Conservation (phyloP, 2,329 filamentous ascomycete species). For the Colletotrichum sublineola region DNA sequence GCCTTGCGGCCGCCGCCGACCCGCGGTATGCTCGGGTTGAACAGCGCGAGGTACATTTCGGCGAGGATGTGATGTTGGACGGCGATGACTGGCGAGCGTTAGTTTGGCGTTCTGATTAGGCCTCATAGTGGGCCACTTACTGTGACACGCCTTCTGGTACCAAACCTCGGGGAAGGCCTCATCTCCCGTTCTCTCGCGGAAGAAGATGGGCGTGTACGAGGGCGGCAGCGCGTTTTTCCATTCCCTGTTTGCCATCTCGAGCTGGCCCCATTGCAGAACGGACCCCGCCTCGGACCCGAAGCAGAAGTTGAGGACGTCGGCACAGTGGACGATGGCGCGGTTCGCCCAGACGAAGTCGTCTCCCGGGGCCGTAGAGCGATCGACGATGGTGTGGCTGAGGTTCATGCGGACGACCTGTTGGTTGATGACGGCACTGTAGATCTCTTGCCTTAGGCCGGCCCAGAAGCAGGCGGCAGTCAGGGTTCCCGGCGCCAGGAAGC, state of each 20-base stretch:
- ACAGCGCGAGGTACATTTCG: slow-evolving; percentile 67
- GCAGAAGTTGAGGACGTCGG: slow-evolving; percentile 74
- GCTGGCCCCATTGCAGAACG: slow-evolving; percentile 39
- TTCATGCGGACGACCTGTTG: slow-evolving; percentile 63
- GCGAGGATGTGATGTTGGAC: slow-evolving; percentile 72
- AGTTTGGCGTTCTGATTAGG: slow-evolving; percentile 46
- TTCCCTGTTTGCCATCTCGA: slow-evolving; percentile 42
- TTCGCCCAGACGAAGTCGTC: slow-evolving; percentile 72
- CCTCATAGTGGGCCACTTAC: slow-evolving; percentile 46
- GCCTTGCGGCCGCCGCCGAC: slow-evolving; percentile 57
- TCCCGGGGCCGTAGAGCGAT: slow-evolving; percentile 61
- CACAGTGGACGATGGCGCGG: slow-evolving; percentile 72
- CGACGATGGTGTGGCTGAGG: slow-evolving; percentile 61
- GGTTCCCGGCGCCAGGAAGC: slow-evolving; percentile 48
- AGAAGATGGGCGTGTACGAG: slow-evolving; percentile 43
- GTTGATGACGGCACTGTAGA: slow-evolving; percentile 68
- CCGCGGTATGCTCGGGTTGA: slow-evolving; percentile 66
- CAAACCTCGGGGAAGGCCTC: slow-evolving; percentile 52
- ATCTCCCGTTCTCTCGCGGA: slow-evolving; percentile 45
- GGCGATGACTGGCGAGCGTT: slow-evolving; percentile 63
- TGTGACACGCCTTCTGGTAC: slow-evolving; percentile 43
- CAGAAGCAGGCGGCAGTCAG: slow-evolving; percentile 69
- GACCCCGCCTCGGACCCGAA: slow-evolving; percentile 58
- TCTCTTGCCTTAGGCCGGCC: slow-evolving; percentile 71
- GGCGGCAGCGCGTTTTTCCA: slow-evolving; percentile 42